phyloP scores from a whole-genome alignment of 2,329 filamentous ascomycete genomes.

The Diaporthe sp. region DNA sequence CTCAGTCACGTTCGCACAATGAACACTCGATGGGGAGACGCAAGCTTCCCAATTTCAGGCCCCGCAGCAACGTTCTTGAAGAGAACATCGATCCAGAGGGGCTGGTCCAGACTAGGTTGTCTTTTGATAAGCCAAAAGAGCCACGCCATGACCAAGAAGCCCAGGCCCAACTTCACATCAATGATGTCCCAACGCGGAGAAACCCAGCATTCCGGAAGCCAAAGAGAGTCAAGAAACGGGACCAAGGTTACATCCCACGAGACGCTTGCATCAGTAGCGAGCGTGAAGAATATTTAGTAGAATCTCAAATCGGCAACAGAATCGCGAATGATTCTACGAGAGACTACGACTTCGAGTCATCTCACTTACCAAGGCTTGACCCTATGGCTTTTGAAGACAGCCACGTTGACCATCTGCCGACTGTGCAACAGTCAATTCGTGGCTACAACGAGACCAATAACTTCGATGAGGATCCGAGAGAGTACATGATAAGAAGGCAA shows the following conservation, averaged over 20 bases:
- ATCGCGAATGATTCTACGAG: background rate
- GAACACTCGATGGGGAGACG: background rate
- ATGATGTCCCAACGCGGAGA: slow-evolving; percentile 7
- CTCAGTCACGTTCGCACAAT: background rate
- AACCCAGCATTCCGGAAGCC: slow-evolving; percentile 39
- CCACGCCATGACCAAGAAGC: background rate
- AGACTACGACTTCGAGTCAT: background rate
- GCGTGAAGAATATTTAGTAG: background rate
- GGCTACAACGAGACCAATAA: background rate
- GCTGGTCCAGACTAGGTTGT: slow-evolving; percentile 21
- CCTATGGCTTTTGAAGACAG: background rate
- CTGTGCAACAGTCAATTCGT: background rate
- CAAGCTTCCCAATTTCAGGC: slow-evolving; percentile 23
- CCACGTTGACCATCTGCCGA: background rate
- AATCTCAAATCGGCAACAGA: background rate
- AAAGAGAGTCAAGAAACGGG: slow-evolving; percentile 30
- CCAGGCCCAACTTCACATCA: slow-evolving; percentile 23
- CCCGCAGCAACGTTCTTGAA: background rate
- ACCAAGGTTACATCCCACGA: background rate
- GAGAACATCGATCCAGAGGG: background rate
- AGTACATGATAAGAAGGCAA: slow-evolving; percentile 44
- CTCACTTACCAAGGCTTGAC: background rate
- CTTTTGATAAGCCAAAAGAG: background rate
- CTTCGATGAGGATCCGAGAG: slow-evolving; percentile 37
- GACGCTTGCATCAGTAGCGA: background rate